Evolutionary conservation across 176 grass and related monocot genomes (phyloP), one percentile per base, ranked within the genome.

Genomic region (Oryza rufipogon): DNA sequence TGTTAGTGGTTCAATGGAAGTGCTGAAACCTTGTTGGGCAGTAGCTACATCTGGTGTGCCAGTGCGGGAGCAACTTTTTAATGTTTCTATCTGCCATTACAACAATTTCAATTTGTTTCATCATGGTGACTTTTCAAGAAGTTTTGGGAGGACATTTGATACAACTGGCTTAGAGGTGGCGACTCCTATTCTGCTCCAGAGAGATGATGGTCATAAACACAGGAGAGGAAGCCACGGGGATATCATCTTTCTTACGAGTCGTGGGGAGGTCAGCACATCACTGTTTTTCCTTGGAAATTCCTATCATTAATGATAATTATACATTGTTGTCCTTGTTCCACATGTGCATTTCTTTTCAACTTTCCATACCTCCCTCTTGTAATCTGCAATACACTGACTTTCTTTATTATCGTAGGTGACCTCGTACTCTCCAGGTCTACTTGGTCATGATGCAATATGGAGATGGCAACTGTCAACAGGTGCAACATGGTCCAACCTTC

Each of bases 21-120:
- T 98, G 26, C 65, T 98, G 49, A 93, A 90, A 81, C 96, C 96
- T 2, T 98, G 96, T 88, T 98, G 96, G 96, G 96, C 96, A 85
- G 93, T 99, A 68, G 96, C 93, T 34, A 95, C 96, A 68, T 99
- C 96, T 14, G 96, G 96, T 68, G 96, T 99, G 54, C 96, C 96
- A 26, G 89, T 96, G 46, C 83, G 93, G 74, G 93, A 99, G 71
- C 87, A 96, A 78, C 85, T 99, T 51, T 96, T 99, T 76, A 99
- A 99, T 78, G 96, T 94, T 79, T 99, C 93, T 64, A 92, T 99
- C 70, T 99, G 96, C 81, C 89, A 99, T 84, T 91, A 95, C 84
- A 90, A 81, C 81, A 86, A 95, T 84, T 88, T 96, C 66, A 89
- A 89, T 77, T 49, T 98, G 66, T 96, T 99, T 75, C 93, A 91